Evolutionary conservation across 345 rosid genomes (phyloP).

Genomic region (Eucalyptus erythrocorys): DNA sequence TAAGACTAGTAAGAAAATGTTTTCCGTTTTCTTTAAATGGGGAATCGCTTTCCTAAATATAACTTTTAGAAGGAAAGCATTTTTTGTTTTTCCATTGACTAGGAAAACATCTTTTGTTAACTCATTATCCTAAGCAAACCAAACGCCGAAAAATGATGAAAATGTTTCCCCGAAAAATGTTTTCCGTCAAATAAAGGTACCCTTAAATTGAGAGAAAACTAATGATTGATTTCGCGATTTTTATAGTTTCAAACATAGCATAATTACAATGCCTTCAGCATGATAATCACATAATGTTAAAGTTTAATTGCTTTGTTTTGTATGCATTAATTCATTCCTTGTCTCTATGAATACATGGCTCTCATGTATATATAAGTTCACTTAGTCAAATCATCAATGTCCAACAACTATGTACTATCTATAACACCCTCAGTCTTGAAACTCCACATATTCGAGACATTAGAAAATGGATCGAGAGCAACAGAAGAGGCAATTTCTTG

Average conservation of each 20-base stretch:
- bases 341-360: not conserved
- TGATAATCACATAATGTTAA: not conserved
- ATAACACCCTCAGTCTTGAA: not conserved
- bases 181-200: not conserved
- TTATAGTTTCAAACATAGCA: not conserved
- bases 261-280: not conserved
- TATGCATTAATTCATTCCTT: not conserved
- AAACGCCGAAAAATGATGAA: too few species aligned
- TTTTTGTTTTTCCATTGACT: too few species aligned
- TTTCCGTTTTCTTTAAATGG: too few species aligned
- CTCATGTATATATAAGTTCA: not conserved
- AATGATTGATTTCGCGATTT: not conserved
- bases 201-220: not conserved
- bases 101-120: not conserved
- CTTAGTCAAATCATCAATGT: not conserved
- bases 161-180: too few species aligned
- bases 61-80: too few species aligned
- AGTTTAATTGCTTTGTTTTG: not conserved
- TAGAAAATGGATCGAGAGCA: slow-evolving; percentile 32
- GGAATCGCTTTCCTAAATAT: too few species aligned
- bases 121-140: not conserved
- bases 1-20: too few species aligned
- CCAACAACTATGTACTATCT: not conserved
- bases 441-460: not conserved
- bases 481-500: slow-evolving; percentile 39